Percentiles rank a stretch among this genome's conserved stretches.
These are phyloP conservation scores for Trypanosoma cruzi DNA, from an alignment of 208 protist species.

Conservation along the genomic window DNA sequence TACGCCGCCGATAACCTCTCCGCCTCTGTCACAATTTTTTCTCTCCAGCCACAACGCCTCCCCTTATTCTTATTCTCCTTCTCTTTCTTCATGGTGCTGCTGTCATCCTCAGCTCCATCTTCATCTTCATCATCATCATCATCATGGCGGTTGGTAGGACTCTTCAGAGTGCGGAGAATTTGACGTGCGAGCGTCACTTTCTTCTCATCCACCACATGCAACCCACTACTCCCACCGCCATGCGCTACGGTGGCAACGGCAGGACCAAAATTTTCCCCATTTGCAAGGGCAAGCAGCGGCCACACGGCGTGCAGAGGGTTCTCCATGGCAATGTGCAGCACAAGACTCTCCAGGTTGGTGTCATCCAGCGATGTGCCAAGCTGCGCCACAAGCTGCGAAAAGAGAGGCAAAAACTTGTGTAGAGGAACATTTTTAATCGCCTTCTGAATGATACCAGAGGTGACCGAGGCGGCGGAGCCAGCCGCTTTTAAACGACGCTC, in stretches of 20 bases:
- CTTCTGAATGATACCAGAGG: conserved; percentile 46
- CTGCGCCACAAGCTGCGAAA: conserved; percentile 69
- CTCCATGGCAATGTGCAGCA: conserved; percentile 47
- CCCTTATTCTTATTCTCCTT: too few species aligned
- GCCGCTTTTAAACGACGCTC: conserved; percentile 2
- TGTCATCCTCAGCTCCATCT: neutral
- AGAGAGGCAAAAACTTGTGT: conserved; percentile 61
- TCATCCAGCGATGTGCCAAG: conserved; percentile 39
- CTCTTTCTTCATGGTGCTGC: too few species aligned
- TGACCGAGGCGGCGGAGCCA: conserved; percentile 2
- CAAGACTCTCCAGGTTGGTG: conserved; percentile 37
- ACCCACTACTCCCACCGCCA: neutral
- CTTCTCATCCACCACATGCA: conserved; percentile 36
- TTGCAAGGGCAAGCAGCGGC: conserved; percentile 70
- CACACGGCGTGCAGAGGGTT: conserved; percentile 66
- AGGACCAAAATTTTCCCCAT: conserved; percentile 55
- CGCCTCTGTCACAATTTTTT: conserved; percentile 39
- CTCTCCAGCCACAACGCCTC: neutral
- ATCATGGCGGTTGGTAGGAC: neutral
- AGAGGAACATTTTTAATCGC: conserved; percentile 55
- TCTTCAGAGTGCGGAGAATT: conserved; percentile 30
- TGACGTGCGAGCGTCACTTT: conserved; percentile 39
- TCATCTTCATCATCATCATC: neutral
- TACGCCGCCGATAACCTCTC: conserved; percentile 72
- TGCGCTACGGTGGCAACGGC: neutral